These are phyloP conservation scores for Solanum hybrid DNA, from an alignment of 305 asterid genomes.

Conservation along the genomic window DNA sequence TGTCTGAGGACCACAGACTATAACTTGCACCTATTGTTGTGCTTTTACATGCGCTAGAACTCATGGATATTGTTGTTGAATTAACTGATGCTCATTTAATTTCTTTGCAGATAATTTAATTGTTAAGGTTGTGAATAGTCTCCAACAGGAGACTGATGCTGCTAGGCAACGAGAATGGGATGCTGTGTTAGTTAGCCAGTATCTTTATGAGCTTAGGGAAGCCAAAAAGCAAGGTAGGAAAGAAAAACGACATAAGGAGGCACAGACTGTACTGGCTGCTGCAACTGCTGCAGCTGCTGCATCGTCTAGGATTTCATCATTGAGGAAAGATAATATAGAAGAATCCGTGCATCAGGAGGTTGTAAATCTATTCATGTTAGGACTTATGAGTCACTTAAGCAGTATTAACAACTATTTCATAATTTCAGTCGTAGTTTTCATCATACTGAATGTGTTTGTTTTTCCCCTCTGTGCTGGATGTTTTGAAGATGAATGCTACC, in stretches of 20 bases:
- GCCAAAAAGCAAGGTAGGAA: conserved; percentile 88
- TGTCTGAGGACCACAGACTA: background rate
- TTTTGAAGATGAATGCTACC: conserved; percentile 35
- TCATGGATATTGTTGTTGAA: conserved; percentile 4
- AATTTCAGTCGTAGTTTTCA: background rate
- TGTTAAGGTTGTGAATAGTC: conserved; percentile 55
- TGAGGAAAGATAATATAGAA: conserved; percentile 73
- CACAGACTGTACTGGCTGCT: conserved; percentile 96
- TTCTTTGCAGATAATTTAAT: conserved; percentile 65
- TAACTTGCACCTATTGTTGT: background rate
- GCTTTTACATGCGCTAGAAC: background rate
- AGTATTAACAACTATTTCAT: background rate
- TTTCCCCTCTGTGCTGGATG: conserved; percentile 30
- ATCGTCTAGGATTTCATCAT: conserved; percentile 72
- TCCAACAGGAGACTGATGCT: conserved; percentile 62
- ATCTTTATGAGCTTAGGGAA: conserved; percentile 72
- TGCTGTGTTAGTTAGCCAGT: conserved; percentile 69
- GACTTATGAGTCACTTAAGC: background rate
- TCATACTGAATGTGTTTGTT: background rate
- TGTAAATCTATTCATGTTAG: conserved; percentile 1
- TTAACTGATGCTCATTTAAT: conserved; percentile 7
- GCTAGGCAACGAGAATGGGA: conserved; percentile 77
- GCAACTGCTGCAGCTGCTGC: conserved; percentile 99
- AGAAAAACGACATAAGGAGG: conserved; percentile 92
- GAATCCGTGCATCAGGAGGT: conserved; percentile 67